Base-by-base conservation (phyloP, 2,329 filamentous ascomycete genomes). In the Aotearoamyces nothofagi region DNA sequence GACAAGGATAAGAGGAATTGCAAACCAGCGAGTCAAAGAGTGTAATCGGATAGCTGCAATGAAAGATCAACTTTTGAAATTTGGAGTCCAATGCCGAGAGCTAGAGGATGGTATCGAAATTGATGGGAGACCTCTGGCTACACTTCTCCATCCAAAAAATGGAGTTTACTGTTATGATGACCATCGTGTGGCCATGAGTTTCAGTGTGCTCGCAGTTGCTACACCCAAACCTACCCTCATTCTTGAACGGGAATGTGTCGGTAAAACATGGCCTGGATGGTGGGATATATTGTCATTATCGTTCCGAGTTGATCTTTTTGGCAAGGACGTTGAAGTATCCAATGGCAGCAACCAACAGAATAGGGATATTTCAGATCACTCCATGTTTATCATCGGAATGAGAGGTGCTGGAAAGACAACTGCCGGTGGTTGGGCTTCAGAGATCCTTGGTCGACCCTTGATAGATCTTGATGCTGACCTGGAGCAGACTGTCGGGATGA, bases 181-280 rank as follows among this genome's bases (percentile, higher is more conserved):
- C 47, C 90, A 98, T 51, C 79, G 90, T 35, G 84, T 98, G 9
- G 90, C 90, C 14, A 98, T 98, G 84, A 94, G 87, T 55, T 93
- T 98, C 55, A 90, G 84, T 40, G 84, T 98, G 5, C 61, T 98
- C 10, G 72, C 83, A 9, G 58, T 82, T 11, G 69, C 77, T 16
- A 67, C 78, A 1, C 76, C 80, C 2, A 54, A 69, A 5, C 67
- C 81, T 1, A 78, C 83, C 0, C 56, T 92, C 10, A 73, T 98
- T 29, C 66, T 81, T 2, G 90, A 98, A 51, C 78, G 84, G 35
- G 84, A 93, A 45, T 98, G 90, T 50, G 81, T 83, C 3, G 86
- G 80, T 22, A 98, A 98, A 63, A 98, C 90, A 3, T 98, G 90
- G 90, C 90, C 90, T 1, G 90, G 87, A 7, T 98, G 90, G 83